These are phyloP conservation scores for Lactarius akahatsu DNA, from an alignment of 768 basidiomycete species.

Conservation along the genomic window DNA sequence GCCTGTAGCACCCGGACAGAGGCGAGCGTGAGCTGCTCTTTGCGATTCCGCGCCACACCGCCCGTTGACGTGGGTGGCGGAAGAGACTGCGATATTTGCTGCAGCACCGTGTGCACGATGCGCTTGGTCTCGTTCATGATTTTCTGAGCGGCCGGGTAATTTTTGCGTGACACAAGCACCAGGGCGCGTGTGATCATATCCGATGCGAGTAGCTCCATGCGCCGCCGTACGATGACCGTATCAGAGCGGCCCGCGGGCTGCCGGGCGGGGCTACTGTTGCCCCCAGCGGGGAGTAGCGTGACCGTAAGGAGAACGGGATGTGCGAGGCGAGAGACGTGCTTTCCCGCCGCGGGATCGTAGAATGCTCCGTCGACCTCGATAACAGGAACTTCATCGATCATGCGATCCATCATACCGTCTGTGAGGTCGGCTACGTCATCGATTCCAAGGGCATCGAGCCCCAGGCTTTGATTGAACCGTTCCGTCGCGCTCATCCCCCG, in stretches of 20 bases:
- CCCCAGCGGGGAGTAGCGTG: constrained; percentile 68
- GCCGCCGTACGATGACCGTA: constrained; percentile 84
- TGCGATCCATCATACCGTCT: constrained; percentile 91
- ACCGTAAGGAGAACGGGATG: constrained; percentile 94
- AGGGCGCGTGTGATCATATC: constrained; percentile 97
- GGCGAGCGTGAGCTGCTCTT: constrained; percentile 69
- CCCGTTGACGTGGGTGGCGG: constrained; percentile 50
- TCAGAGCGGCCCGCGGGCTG: constrained; percentile 52
- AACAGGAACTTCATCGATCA: constrained; percentile 98
- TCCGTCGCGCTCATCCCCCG: constrained; percentile 75
- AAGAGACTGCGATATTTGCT: constrained; percentile 74
- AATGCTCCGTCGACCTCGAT: constrained; percentile 95
- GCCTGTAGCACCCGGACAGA: constrained; percentile 82
- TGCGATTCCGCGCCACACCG: constrained; percentile 64
- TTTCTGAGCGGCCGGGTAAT: constrained; percentile 86
- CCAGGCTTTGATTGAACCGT: constrained; percentile 84
- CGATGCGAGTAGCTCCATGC: constrained; percentile 94
- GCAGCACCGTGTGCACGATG: constrained; percentile 87
- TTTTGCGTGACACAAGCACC: constrained; percentile 87
- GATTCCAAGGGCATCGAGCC: constrained; percentile 70
- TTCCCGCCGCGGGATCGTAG: constrained; percentile 83
- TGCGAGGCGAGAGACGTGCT: constrained; percentile 83
- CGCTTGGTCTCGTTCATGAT: constrained; percentile 89
- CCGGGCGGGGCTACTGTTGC: constrained; percentile 34
- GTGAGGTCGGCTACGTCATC: constrained; percentile 72